Percentiles rank a stretch among this genome's conserved stretches.
Evolutionary conservation across 768 basidiomycete species (phyloP).

Genomic region (Amanita phalloides): DNA sequence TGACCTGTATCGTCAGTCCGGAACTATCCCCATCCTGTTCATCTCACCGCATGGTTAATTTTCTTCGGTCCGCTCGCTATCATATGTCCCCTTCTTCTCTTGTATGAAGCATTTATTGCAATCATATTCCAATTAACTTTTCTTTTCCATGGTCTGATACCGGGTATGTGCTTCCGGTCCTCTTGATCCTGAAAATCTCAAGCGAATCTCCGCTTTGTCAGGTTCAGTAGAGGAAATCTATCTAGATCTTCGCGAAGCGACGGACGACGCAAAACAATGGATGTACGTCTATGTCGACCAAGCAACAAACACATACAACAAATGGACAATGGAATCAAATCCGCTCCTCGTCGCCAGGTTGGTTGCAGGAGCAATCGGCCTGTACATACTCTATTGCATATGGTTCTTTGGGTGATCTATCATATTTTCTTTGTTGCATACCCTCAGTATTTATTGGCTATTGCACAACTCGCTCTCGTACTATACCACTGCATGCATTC

Average conservation of each 20-base stretch:
- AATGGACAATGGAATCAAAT: constrained; percentile 24
- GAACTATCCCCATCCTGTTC: constrained; percentile 23
- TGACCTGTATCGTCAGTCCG: constrained; percentile 6
- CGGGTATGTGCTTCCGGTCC: constrained; percentile 13
- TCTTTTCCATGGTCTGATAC: constrained; percentile 24
- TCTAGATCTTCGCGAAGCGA: constrained; percentile 18
- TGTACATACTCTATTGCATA: constrained; percentile 19
- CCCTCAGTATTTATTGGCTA: background rate
- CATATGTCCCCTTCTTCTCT: constrained; percentile 22
- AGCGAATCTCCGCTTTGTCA: constrained; percentile 3
- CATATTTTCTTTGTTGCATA: background rate
- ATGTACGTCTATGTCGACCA: constrained; percentile 26
- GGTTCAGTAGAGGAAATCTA: constrained; percentile 22
- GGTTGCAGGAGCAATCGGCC: constrained; percentile 17
- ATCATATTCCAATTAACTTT: constrained; percentile 22
- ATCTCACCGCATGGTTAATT: constrained; percentile 24
- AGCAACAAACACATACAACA: constrained; percentile 24
- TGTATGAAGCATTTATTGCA: constrained; percentile 23
- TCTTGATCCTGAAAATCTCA: background rate
- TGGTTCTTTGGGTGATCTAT: constrained; percentile 16
- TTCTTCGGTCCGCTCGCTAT: constrained; percentile 33
- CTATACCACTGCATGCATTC: background rate
- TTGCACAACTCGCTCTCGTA: background rate
- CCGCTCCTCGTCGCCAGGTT: constrained; percentile 23
- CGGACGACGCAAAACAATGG: constrained; percentile 24